phyloP scores from a whole-genome alignment of 2,329 filamentous ascomycete species.

The Fusarium falciforme region DNA sequence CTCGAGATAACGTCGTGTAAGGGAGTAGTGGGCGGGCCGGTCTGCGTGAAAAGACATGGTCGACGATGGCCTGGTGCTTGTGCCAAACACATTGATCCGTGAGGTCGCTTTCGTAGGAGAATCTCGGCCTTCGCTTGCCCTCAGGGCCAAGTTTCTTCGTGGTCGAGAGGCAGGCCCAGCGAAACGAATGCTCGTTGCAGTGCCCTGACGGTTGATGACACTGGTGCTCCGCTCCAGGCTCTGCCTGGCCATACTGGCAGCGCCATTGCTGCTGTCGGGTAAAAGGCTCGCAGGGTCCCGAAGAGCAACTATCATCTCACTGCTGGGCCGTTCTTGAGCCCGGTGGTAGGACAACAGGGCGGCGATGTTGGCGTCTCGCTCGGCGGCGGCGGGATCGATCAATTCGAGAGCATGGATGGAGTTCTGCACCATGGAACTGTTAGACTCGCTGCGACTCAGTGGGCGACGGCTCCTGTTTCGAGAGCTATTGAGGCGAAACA shows the following conservation, averaged over 20 bases:
- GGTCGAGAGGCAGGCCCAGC: constrained; percentile 50
- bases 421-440: constrained; percentile 55
- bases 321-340: constrained; percentile 55
- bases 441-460: constrained; percentile 65
- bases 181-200: constrained; percentile 64
- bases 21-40: constrained; percentile 18
- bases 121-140: constrained; percentile 44
- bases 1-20: constrained; percentile 41
- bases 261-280: constrained; percentile 35
- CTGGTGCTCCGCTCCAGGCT: constrained; percentile 25
- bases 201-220: constrained; percentile 33
- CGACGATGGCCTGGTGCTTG: constrained; percentile 28
- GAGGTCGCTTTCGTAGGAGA: constrained; percentile 17
- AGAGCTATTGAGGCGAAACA: constrained; percentile 63
- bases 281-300: constrained; percentile 41
- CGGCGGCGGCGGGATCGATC: constrained; percentile 61
- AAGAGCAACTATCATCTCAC: constrained; percentile 23
- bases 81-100: constrained; percentile 11
- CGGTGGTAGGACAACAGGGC: constrained; percentile 70
- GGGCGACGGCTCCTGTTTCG: constrained; percentile 54
- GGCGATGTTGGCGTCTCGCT: constrained; percentile 71
- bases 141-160: constrained; percentile 44
- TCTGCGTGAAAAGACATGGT: constrained; percentile 24
- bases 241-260: constrained; percentile 25
- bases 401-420: constrained; percentile 58